These are phyloP conservation scores for Silene uniflora DNA, from an alignment of 148 eudicot species.

Conservation along the genomic window DNA sequence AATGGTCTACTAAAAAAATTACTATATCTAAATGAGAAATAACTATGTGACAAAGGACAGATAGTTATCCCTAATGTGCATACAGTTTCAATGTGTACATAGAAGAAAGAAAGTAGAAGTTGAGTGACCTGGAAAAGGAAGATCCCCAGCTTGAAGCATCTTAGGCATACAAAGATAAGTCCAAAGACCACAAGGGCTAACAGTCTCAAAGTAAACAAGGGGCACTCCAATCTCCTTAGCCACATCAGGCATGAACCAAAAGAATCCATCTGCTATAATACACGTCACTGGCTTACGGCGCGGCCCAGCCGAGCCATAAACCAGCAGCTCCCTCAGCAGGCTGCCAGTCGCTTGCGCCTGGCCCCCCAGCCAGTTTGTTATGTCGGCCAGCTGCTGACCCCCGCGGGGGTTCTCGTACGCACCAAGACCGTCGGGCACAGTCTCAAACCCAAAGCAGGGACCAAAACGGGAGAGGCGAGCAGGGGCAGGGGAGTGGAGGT, in stretches of 20 bases:
- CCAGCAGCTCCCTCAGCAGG: conserved; percentile 14
- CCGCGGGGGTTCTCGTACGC: conserved; percentile 25
- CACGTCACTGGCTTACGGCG: conserved; percentile 30
- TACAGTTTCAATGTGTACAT: too few relatives aligned
- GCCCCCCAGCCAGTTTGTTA: conserved; percentile 14
- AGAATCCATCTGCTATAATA: conserved; percentile 35
- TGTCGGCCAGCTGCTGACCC: conserved; percentile 11
- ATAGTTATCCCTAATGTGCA: too few relatives aligned
- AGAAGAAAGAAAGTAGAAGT: background rate
- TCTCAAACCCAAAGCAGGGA: conserved; percentile 20
- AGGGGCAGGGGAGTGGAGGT: conserved; percentile 11
- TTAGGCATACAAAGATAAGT: conserved; percentile 34
- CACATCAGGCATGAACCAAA: conserved; percentile 31
- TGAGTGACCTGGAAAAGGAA: conserved; percentile 31
- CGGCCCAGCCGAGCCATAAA: conserved; percentile 12
- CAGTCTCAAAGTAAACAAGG: conserved; percentile 30
- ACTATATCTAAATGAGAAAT: too few relatives aligned
- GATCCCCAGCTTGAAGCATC: conserved; percentile 31
- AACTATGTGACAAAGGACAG: too few relatives aligned
- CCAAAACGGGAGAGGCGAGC: conserved; percentile 19
- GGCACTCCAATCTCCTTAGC: conserved; percentile 31
- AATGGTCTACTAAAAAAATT: too few relatives aligned
- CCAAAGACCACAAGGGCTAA: conserved; percentile 40
- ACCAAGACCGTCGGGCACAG: conserved; percentile 35
- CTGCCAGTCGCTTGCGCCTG: conserved; percentile 16